Evolutionary conservation across 163 green algal genomes (phyloP), one percentile per base, ranked within the genome.

Genomic region (Scenedesmus sp.): DNA sequence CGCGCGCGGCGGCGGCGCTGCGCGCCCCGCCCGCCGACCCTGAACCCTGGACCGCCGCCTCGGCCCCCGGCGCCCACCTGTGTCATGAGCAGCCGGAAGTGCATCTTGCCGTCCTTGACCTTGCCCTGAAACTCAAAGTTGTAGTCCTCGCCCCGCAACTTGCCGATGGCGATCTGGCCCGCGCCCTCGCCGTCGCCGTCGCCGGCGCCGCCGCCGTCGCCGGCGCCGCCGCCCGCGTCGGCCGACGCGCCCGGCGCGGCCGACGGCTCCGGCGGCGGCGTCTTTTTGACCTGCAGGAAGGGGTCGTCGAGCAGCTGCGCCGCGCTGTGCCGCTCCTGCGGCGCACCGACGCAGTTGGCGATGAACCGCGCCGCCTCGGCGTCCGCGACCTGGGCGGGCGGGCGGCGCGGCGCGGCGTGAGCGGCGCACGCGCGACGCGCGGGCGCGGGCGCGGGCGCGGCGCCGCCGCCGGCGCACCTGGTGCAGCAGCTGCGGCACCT

Each of bases 81-180:
- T 4, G 83, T 85, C 92, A 97, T 96, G 58, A 92, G 79, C 42
- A 97, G 85, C 22, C 90, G 80, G 84, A 97, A 95, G 76, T 95
- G 89, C 58, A 96, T 87, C 84, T 94, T 96, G 56, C 87, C 87
- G 11, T 95, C 87, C 72, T 70, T 77, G 26, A 79, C 84, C 82
- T 90, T 91, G 34, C 90, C 92, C 22, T 77, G 86, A 64, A 97
- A 96, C 74, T 91, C 86, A 83, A 98, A 98, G 73, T 91, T 91
- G 83, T 95, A 97, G 88, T 98, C 94, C 82, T 97, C 94, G 3
- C 94, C 94, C 2, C 90, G 85, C 51, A 97, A 87, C 70, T 90
- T 91, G 36, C 91, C 92, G 17, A 90, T 90, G 4, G 88, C 85
- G 63, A 91, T 91, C 50, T 51, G 63, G 28, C 64, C 75, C 29